phyloP scores from a whole-genome alignment of 73 alveolate genomes.

The Halteria grandinella region DNA sequence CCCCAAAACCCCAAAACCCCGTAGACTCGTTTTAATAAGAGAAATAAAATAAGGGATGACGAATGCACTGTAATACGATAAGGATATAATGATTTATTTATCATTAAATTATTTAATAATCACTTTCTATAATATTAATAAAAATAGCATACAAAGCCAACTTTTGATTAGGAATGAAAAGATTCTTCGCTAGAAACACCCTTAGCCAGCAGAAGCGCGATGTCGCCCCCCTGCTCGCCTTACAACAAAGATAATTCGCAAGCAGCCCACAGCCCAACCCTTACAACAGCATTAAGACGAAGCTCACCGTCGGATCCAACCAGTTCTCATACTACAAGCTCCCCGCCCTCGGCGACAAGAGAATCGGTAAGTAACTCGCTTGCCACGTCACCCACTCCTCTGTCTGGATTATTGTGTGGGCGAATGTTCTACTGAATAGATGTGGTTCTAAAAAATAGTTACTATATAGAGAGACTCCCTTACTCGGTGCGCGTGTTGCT shows the following conservation, averaged over 20 bases:
- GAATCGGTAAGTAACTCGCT: conserved; percentile 37
- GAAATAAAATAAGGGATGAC: too few species aligned
- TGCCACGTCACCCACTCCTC: background rate
- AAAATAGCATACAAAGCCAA: too few species aligned
- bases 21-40: too few species aligned
- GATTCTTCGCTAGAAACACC: conserved; percentile 43
- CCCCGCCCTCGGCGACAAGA: conserved; percentile 54
- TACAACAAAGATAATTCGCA: background rate
- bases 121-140: too few species aligned
- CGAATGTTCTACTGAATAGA: too few species aligned
- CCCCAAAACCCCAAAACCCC: too few species aligned
- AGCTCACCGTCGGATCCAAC: conserved; percentile 46
- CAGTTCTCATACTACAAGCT: conserved; percentile 45
- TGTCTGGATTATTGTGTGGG: background rate
- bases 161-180: conserved; percentile 12
- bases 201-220: background rate
- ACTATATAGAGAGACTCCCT: conserved; percentile 53
- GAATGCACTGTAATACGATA: too few species aligned
- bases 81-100: too few species aligned
- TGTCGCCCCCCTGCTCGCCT: background rate
- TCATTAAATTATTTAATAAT: too few species aligned
- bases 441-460: too few species aligned
- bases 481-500: conserved; percentile 80
- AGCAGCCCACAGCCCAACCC: conserved; percentile 46
- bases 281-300: conserved; percentile 18